A percentile compares a stretch with the other conserved stretches of the same genome.
Evolutionary conservation across 768 basidiomycete species (phyloP).

Genomic region (Hirschioporus abietinus): DNA sequence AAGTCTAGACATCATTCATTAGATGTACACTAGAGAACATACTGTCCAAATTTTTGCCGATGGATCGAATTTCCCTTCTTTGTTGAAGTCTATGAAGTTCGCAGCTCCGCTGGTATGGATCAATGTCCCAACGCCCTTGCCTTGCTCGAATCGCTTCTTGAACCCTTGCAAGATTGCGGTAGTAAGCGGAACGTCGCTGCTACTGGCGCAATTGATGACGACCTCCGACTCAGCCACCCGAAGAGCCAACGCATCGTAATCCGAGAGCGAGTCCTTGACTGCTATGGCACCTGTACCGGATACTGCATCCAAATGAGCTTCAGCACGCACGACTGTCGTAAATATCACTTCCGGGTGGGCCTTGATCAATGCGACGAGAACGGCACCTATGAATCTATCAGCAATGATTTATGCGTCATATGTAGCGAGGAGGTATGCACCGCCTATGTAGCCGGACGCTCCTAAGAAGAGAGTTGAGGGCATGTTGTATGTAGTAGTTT

Average conservation of each 20-base stretch:
- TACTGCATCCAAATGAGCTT: background rate
- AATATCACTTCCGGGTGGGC: background rate
- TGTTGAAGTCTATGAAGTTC: background rate
- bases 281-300: background rate
- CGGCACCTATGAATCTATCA: background rate
- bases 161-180: background rate
- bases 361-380: background rate
- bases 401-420: background rate
- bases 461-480: background rate
- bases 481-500: background rate
- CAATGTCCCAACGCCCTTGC: background rate
- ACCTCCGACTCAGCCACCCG: background rate
- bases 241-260: background rate
- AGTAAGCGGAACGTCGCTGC: background rate
- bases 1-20: background rate
- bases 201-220: background rate
- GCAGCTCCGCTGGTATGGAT: conserved; percentile 3
- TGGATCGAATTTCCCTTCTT: background rate
- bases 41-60: background rate
- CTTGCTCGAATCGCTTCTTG: background rate
- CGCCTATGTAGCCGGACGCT: background rate
- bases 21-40: background rate
- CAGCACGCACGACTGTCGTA: background rate
- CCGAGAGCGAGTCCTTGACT: background rate
- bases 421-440: background rate